A percentile compares a stretch with the other conserved stretches of the same genome.
phyloP scores from a whole-genome alignment of 2,329 filamentous ascomycete genomes.

The Aspergillus quadricinctus region DNA sequence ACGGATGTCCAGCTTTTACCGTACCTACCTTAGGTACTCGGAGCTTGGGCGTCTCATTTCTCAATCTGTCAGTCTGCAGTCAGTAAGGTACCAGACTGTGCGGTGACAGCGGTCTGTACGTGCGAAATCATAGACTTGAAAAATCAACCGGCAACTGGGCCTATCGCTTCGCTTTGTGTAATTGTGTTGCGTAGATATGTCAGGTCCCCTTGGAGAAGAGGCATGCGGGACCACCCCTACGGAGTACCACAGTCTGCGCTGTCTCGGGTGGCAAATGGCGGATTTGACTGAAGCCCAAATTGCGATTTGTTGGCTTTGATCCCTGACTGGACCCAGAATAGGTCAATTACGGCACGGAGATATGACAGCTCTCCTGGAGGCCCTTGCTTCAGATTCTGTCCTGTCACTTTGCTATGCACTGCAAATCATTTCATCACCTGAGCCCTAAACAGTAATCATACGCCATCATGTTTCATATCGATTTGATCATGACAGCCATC shows the following conservation, averaged over 20 bases:
- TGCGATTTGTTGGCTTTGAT: neutral
- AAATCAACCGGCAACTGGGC: neutral
- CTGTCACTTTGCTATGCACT: conserved; percentile 2
- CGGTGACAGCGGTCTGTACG: neutral
- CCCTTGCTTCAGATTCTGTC: conserved; percentile 8
- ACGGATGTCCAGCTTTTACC: neutral
- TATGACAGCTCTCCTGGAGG: conserved; percentile 9
- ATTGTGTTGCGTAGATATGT: neutral
- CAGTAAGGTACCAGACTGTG: neutral
- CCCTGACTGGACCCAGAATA: neutral
- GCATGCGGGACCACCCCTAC: neutral
- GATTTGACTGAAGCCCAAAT: neutral
- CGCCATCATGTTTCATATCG: conserved; percentile 8
- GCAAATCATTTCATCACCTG: neutral
- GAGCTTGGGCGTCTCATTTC: neutral
- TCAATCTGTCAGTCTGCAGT: no score
- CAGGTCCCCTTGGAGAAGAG: neutral
- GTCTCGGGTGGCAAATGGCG: neutral
- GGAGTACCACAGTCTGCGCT: neutral
- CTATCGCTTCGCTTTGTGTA: neutral
- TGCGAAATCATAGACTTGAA: neutral
- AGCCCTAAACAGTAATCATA: neutral
- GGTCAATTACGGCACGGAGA: neutral
- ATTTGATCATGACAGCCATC: neutral
- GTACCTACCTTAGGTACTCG: neutral